phyloP scores from a whole-genome alignment of 176 grass and related monocot species.

The Musa itinerans region DNA sequence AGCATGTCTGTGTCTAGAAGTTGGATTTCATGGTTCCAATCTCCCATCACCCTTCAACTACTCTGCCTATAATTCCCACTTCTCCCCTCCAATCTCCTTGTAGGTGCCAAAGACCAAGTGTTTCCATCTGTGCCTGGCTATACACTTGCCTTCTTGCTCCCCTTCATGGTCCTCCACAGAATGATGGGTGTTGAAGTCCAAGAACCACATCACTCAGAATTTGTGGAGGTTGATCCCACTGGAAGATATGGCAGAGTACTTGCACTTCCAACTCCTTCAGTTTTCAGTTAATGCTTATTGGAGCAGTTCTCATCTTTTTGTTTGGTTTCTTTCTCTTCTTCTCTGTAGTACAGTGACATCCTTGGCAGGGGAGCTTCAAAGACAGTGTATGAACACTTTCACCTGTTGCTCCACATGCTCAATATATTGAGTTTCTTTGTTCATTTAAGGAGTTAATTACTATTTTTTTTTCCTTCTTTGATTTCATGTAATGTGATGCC shows the following conservation, averaged over 20 bases:
- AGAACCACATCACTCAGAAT: conserved; percentile 6
- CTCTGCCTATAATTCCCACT: too few species aligned
- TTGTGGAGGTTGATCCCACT: conserved; percentile 41
- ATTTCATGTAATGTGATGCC: background rate
- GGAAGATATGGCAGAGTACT: conserved; percentile 49
- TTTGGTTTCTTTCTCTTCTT: background rate
- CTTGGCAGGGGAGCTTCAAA: conserved; percentile 73
- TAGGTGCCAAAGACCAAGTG: too few species aligned
- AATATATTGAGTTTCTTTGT: background rate
- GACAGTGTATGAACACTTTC: conserved; percentile 39
- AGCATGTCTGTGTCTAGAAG: too few species aligned
- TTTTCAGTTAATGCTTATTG: background rate
- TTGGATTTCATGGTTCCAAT: too few species aligned
- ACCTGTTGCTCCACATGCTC: background rate
- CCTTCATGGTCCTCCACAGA: background rate
- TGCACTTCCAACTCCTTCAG: background rate
- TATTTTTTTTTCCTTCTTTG: background rate
- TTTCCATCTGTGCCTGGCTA: too few species aligned
- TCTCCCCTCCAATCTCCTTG: too few species aligned
- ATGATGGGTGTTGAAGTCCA: background rate
- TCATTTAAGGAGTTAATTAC: background rate
- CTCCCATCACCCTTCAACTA: too few species aligned
- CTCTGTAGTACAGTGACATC: conserved; percentile 49
- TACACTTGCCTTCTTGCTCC: too few species aligned
- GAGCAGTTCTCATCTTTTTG: background rate